Percentiles rank a stretch among this genome's conserved stretches.
Evolutionary conservation across 2,329 filamentous ascomycete genomes (phyloP).

Genomic region (Dichotomopilus funicola): DNA sequence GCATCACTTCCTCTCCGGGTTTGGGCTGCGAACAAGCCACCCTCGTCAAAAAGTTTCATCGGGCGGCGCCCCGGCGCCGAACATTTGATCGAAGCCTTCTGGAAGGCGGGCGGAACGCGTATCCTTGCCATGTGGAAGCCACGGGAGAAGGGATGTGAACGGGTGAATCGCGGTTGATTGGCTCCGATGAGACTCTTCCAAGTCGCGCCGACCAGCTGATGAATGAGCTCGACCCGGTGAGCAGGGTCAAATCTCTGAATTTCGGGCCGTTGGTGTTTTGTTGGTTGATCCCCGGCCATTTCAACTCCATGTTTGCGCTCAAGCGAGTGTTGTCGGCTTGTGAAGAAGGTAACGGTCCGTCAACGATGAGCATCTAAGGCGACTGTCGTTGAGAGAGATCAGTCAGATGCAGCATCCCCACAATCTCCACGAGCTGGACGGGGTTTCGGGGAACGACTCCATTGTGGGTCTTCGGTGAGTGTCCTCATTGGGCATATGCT

Average conservation of each 20-base stretch:
- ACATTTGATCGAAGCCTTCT: conserved; percentile 13
- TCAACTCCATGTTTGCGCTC: too few species aligned
- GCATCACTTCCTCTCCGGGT: conserved; percentile 16
- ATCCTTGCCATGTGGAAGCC: conserved; percentile 15
- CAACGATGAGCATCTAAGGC: too few species aligned
- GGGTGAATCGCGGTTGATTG: not conserved
- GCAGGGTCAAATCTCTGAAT: too few species aligned
- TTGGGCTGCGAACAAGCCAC: conserved; percentile 4
- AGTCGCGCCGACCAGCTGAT: too few species aligned
- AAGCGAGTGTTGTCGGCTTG: too few species aligned
- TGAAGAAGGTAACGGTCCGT: too few species aligned
- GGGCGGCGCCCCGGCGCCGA: not conserved
- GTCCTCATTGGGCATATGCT: conserved; percentile 3
- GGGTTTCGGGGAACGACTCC: conserved; percentile 22
- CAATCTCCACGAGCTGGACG: conserved; percentile 15
- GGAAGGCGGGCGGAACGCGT: conserved; percentile 4
- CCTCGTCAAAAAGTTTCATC: not conserved
- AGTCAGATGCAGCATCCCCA: not conserved
- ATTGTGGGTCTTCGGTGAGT: conserved; percentile 11
- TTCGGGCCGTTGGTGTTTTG: too few species aligned
- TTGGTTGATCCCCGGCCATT: too few species aligned
- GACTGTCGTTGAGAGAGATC: too few species aligned
- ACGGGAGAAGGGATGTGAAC: conserved; percentile 13
- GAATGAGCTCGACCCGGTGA: too few species aligned
- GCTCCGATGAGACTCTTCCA: not conserved